phyloP scores from a whole-genome alignment of 257 asterid genomes.

The Eustoma russellianum region DNA sequence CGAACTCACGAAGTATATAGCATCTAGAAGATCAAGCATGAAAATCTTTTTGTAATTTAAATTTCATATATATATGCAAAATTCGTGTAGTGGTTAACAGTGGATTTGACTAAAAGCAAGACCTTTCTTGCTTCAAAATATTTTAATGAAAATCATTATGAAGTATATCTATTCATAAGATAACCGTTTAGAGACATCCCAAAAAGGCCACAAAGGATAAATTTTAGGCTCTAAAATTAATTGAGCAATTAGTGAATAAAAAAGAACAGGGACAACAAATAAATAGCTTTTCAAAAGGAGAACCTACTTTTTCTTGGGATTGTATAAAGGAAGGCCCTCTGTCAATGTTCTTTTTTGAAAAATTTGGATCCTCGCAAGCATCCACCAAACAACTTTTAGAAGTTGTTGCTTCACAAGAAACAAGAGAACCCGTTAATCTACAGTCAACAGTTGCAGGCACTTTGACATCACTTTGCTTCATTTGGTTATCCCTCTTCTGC shows the following conservation, averaged over 20 bases:
- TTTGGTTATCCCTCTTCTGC: slow-evolving; percentile 19
- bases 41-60: too few species aligned
- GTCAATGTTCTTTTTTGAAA: slow-evolving; percentile 14
- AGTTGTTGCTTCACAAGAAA: slow-evolving; percentile 17
- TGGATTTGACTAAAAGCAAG: too few species aligned
- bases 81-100: too few species aligned
- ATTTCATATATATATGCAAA: too few species aligned
- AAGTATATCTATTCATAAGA: too few species aligned
- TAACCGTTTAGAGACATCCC: too few species aligned
- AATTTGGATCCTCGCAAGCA: slow-evolving; percentile 11
- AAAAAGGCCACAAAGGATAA: too few species aligned
- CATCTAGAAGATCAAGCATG: too few species aligned
- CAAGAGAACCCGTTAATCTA: slow-evolving; percentile 9
- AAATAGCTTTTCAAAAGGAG: slow-evolving; percentile 2
- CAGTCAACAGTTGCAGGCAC: slow-evolving; percentile 17
- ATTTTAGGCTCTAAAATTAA: too few species aligned
- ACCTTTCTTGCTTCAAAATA: too few species aligned
- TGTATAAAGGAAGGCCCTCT: slow-evolving; percentile 7
- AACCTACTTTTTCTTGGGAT: slow-evolving; percentile 20
- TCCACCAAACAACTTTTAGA: slow-evolving; percentile 16
- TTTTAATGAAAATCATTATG: too few species aligned
- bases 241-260: neutral
- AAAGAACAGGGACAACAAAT: neutral
- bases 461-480: slow-evolving; percentile 2
- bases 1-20: too few species aligned